Evolutionary conservation across 331 rosid species (phyloP), one percentile per base, ranked within the genome.

Genomic region (Saraca asoca): DNA sequence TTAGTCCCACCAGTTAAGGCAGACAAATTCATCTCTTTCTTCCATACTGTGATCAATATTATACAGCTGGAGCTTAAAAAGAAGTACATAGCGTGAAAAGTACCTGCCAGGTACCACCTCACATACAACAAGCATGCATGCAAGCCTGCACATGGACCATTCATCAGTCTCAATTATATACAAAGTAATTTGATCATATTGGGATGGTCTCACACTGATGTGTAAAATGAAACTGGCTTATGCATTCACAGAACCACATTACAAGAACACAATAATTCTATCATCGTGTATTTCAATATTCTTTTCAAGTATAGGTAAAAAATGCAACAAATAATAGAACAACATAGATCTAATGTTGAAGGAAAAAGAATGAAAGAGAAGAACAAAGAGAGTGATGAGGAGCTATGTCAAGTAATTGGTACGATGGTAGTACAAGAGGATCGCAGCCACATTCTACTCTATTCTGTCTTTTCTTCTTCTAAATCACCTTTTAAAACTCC

Each of bases 401-500:
- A 67, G 60, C 70, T 67, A 62, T 55, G 62, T 70, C n/a, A 37
- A 17, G 18, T 54, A 71, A 74, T 16, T 16, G 56, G 59, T 74
- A 70, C 72, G 75, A 64, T 8, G 74, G 60, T 58, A 56, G 72
- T 50, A 71, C 52, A 63, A 46, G 58, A 63, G 50, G 58, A 75
- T 49, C 39, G 62, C 14, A 58, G 51, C 60, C 69, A 66, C 17
- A 52, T 71, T 75, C 58, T 63, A 16, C 54, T 69, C 68, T 77
- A 93, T 74, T 81, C 95, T 60, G 84, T 88, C 81, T 94, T 94
- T 79, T 89, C 95, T 79, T 90, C 99, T 83, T 86, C 97, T 58
- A 83, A 64, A 76, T 85, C 88, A 17, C 75, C 95, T 70, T 81
- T 80, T 38, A 84, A 71, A 42, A 51, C 14, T 58, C 80, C 87